Conservation (phyloP, 2,329 filamentous ascomycete genomes). For the Fusarium haematococcum region DNA sequence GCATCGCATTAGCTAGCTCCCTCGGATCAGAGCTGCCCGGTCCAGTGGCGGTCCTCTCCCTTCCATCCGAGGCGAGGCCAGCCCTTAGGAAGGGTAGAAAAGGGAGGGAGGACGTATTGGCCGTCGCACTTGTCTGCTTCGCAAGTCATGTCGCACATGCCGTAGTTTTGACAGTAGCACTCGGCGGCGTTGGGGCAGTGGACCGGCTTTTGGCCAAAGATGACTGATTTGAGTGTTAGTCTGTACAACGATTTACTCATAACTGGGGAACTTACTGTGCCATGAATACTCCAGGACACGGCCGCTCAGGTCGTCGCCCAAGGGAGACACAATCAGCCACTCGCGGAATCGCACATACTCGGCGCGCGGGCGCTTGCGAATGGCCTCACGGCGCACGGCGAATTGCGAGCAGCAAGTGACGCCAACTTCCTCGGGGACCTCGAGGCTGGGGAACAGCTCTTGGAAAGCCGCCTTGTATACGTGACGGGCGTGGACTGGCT, state of each 20-base stretch:
- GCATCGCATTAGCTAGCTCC: neutral
- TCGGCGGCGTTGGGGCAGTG: conserved; percentile 71
- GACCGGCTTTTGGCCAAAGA: conserved; percentile 67
- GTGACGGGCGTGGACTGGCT: conserved; percentile 54
- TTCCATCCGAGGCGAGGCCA: conserved; percentile 63
- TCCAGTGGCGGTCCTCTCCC: conserved; percentile 42
- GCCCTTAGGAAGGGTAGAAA: conserved; percentile 66
- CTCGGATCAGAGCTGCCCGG: conserved; percentile 35
- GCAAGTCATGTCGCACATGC: conserved; percentile 64
- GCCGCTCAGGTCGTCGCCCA: conserved; percentile 67
- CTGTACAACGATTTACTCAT: neutral
- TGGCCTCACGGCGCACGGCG: conserved; percentile 66
- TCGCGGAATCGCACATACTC: conserved; percentile 69
- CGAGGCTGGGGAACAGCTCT: conserved; percentile 54
- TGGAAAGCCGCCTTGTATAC: conserved; percentile 57
- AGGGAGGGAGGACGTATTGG: conserved; percentile 70
- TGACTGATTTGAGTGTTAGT: conserved; percentile 56
- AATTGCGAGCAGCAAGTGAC: conserved; percentile 76
- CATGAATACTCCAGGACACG: conserved; percentile 74
- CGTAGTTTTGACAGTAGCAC: conserved; percentile 77
- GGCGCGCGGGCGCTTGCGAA: conserved; percentile 59
- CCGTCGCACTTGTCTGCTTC: conserved; percentile 62
- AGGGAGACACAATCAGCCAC: conserved; percentile 69
- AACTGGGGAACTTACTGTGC: conserved; percentile 64
- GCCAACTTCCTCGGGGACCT: conserved; percentile 63